A percentile compares a stretch with the other conserved stretches of the same genome.
Conservation (phyloP, 768 basidiomycete genomes). For the Leccinum rimulosum region DNA sequence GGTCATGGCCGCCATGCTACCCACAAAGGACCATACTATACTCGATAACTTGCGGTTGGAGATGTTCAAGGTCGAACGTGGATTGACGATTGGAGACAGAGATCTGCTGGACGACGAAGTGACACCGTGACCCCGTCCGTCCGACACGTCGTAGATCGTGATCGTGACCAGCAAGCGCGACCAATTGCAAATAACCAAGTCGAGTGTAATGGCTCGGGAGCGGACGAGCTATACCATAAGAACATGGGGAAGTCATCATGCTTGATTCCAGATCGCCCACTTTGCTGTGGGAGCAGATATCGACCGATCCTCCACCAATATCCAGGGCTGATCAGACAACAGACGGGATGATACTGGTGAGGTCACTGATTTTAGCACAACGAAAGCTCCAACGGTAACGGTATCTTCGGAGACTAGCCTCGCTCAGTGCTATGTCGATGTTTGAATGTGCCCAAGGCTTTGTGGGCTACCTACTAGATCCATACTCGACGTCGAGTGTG, state of each 20-base stretch:
- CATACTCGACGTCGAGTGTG: no score
- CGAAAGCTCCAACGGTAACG: constrained; percentile 64
- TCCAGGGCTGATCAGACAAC: background rate
- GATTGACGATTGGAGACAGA: background rate
- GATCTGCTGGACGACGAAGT: background rate
- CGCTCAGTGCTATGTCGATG: constrained; percentile 30
- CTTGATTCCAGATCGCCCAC: no score
- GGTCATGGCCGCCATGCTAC: no score
- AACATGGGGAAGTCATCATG: no score
- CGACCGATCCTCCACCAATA: background rate
- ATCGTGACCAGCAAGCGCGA: constrained; percentile 24
- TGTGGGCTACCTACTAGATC: constrained; percentile 47
- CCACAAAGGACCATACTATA: background rate
- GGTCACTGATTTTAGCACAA: constrained; percentile 50
- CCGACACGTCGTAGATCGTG: background rate
- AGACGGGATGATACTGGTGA: constrained; percentile 34
- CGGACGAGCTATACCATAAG: no score
- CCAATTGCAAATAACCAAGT: constrained; percentile 51
- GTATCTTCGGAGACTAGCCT: constrained; percentile 57
- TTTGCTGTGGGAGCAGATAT: no score
- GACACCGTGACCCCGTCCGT: background rate
- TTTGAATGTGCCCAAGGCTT: no score
- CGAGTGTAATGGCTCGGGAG: no score
- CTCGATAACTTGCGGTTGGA: background rate
- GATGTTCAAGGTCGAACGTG: background rate